Base-by-base conservation (phyloP, 2,329 filamentous ascomycete genomes). In the Phyllosticta ampelicida region DNA sequence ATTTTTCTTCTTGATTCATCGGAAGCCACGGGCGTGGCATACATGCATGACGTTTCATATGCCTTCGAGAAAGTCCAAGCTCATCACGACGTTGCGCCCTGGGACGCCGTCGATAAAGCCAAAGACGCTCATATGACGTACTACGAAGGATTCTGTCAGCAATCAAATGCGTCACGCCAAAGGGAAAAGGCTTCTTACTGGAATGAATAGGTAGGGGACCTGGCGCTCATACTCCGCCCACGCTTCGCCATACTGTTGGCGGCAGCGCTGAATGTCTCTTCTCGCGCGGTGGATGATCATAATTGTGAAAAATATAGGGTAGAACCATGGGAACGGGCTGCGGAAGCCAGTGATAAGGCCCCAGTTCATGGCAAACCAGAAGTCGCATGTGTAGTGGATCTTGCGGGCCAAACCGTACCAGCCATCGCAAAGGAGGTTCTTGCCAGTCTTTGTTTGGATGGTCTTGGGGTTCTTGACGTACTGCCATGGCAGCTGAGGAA, bases 401-500 rank as follows among this genome's bases (percentile, higher is more conserved):
- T 90, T 94, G 64, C 89, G 82, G 26, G 88, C 88, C 65, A 85
- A 80, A 61, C 85, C 86, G 63, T 90, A 94, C 89, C 90, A 96
- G 44, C 90, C 90, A 67, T 95, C 89, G 48, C 86, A 84, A 52
- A 96, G 78, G 60, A 96, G 85, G 61, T 84, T 85, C 66, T 90
- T 87, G 59, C 87, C 88, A 60, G 84, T 81, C 49, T 83, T 79
- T 9, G 87, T 87, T 60, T 79, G 79, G 70, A 96, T 91, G 49
- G 81, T 85, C 71, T 86, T 85, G 51, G 90, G 90, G 74, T 95
- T 91, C 65, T 89, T 75, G 61, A 96, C 73, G 4, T 85, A 86
- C 71, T 88, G 87, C 86, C 89, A 96, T 8, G 89, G 90, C n/a
- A 96, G 81, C 72, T 92, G 88, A 5, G 91, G 90, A 77, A 96